A percentile compares a stretch with the other conserved stretches of the same genome.
phyloP scores from a whole-genome alignment of 331 rosid species.

The Cydonia oblonga region DNA sequence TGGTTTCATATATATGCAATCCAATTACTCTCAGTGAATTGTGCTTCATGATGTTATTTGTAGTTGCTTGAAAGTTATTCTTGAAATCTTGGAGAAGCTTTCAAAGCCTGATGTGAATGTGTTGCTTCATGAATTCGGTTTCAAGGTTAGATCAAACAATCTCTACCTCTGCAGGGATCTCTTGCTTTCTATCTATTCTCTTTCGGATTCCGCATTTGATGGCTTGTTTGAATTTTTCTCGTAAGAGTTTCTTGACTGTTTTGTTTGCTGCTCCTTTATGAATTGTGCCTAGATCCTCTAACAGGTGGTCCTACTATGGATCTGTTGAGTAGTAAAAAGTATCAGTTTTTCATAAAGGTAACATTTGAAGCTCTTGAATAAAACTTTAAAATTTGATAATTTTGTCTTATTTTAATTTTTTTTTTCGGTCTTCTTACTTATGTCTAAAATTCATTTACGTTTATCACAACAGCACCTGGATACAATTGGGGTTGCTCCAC shows the following conservation, averaged over 20 bases:
- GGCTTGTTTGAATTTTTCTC: background rate
- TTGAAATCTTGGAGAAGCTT: conserved; percentile 82
- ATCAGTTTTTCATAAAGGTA: conserved; percentile 81
- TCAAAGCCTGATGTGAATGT: conserved; percentile 72
- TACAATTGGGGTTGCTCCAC: conserved; percentile 71
- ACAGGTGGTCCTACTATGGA: conserved; percentile 75
- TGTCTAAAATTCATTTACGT: background rate
- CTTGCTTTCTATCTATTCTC: background rate
- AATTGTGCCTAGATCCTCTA: conserved; percentile 69
- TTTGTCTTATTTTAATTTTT: background rate
- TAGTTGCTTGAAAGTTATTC: conserved; percentile 94
- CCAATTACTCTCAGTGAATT: conserved; percentile 9
- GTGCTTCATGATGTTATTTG: conserved; percentile 16
- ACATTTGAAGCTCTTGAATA: background rate
- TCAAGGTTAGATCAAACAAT: conserved; percentile 56
- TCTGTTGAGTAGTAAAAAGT: conserved; percentile 69
- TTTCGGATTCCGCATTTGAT: background rate
- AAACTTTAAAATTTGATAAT: background rate
- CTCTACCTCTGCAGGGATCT: background rate
- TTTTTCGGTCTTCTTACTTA: background rate
- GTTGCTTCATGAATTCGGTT: conserved; percentile 81
- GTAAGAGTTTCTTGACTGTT: background rate
- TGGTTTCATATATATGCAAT: background rate
- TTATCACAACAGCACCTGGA: conserved; percentile 62
- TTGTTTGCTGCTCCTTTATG: conserved; percentile 69